Conservation (phyloP, 495 filamentous ascomycete species). For the Penicillium parvum region DNA sequence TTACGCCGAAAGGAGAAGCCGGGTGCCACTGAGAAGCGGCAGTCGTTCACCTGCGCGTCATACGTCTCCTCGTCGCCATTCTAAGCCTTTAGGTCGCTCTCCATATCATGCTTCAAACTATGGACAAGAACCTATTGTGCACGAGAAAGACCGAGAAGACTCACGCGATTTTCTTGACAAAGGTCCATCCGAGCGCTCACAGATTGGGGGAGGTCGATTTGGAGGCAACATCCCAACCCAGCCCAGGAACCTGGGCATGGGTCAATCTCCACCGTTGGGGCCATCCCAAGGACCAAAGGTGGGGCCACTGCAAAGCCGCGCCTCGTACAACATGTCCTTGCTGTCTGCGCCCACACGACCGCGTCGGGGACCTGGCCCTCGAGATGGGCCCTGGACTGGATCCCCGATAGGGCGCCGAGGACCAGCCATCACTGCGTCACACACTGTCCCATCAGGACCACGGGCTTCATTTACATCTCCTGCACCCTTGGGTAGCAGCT, state of each 20-base stretch:
- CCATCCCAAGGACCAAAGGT: conserved; percentile 44
- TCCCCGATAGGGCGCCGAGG: conserved; percentile 36
- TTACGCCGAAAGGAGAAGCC: conserved; percentile 19
- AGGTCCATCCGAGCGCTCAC: background rate
- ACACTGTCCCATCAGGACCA: conserved; percentile 40
- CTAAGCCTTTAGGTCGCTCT: conserved; percentile 6
- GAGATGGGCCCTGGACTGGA: conserved; percentile 35
- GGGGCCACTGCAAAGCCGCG: conserved; percentile 45
- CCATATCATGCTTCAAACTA: conserved; percentile 10
- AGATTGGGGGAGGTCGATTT: conserved; percentile 8
- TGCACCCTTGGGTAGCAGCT: conserved; percentile 22
- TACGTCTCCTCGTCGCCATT: conserved; percentile 8
- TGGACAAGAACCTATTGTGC: background rate
- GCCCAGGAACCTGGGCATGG: conserved; percentile 31
- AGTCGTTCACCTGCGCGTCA: conserved; percentile 20
- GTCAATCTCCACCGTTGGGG: conserved; percentile 42
- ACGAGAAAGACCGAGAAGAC: background rate
- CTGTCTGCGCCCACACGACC: conserved; percentile 59
- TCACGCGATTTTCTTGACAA: conserved; percentile 1
- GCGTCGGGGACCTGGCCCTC: conserved; percentile 43
- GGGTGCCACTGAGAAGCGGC: conserved; percentile 7
- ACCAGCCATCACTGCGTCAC: conserved; percentile 23
- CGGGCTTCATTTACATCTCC: conserved; percentile 34
- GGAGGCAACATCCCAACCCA: conserved; percentile 28
- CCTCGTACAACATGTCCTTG: conserved; percentile 41